Evolutionary conservation across 805 yeast genomes (phyloP).

Genomic region (Brettanomyces naardenensis): DNA sequence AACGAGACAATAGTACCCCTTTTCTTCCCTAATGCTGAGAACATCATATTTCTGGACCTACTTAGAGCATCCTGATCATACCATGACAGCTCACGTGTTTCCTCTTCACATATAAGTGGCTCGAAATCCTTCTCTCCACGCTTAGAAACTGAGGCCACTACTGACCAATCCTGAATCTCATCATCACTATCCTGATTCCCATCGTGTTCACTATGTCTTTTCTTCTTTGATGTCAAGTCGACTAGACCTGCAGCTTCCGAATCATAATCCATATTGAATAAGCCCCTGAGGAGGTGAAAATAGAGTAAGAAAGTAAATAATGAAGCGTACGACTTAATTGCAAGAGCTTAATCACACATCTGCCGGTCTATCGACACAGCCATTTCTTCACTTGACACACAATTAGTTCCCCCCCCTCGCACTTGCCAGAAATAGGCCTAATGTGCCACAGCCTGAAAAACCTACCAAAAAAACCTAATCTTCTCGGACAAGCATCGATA

Average conservation of each 20-base stretch:
- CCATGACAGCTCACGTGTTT: conserved; percentile 7
- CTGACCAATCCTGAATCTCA: conserved; percentile 45
- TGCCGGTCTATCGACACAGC: no score
- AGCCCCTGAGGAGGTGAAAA: no score
- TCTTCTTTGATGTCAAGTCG: not conserved
- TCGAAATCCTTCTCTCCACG: conserved; percentile 83
- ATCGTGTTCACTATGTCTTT: not conserved
- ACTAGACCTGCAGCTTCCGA: conserved; percentile 6
- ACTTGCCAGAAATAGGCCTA: no score
- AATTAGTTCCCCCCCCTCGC: no score
- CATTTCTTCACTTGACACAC: no score
- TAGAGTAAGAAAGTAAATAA: no score
- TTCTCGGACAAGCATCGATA: no score
- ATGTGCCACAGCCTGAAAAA: no score
- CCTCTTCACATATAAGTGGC: conserved; percentile 31
- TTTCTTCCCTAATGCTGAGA: conserved; percentile 44
- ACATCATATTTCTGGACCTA: conserved; percentile 64
- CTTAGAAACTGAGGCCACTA: conserved; percentile 40
- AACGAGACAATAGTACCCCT: conserved; percentile 33
- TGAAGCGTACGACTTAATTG: no score
- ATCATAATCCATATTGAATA: conserved; percentile 5
- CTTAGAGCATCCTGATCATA: conserved; percentile 31
- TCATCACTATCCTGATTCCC: conserved; percentile 29
- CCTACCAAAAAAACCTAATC: no score
- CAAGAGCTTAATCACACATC: no score